phyloP scores from a whole-genome alignment of 108 stramenopile species.

The Skeletonema menzelii region DNA sequence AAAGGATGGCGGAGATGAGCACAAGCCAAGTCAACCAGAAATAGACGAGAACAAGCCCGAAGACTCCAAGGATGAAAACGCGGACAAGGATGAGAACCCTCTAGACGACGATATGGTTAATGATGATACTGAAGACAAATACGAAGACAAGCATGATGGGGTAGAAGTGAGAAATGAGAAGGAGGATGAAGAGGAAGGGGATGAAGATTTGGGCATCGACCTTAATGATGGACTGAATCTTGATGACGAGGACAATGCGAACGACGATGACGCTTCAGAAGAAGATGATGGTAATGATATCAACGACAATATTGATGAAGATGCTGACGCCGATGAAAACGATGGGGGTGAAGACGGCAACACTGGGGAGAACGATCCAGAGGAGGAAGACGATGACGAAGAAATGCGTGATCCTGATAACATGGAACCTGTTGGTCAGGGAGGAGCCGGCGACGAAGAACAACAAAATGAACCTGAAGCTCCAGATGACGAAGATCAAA shows the following conservation, averaged over 20 bases:
- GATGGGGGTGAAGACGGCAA: slow-evolving; percentile 16
- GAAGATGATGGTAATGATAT: slow-evolving; percentile 36
- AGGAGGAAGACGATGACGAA: slow-evolving; percentile 49
- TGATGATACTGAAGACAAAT: slow-evolving; percentile 75
- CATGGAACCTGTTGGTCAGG: slow-evolving; percentile 31
- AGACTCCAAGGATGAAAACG: slow-evolving; percentile 34
- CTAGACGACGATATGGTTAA: slow-evolving; percentile 52
- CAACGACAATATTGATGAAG: slow-evolving; percentile 43
- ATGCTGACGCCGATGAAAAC: slow-evolving; percentile 33
- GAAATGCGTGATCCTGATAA: slow-evolving; percentile 42
- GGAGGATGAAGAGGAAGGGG: slow-evolving; percentile 35
- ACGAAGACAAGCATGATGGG: slow-evolving; percentile 75
- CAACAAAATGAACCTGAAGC: slow-evolving; percentile 10
- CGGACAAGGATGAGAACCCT: slow-evolving; percentile 29
- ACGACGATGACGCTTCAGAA: slow-evolving; percentile 44
- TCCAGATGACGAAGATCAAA: slow-evolving; percentile 16
- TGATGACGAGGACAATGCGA: slow-evolving; percentile 49
- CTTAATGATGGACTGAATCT: slow-evolving; percentile 54
- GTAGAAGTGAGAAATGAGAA: slow-evolving; percentile 64
- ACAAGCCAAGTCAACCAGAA: slow-evolving; percentile 55
- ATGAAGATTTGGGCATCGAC: slow-evolving; percentile 58
- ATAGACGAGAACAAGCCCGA: slow-evolving; percentile 47
- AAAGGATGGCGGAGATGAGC: slow-evolving; percentile 41
- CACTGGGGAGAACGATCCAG: slow-evolving; percentile 7
- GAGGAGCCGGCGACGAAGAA: slow-evolving; percentile 29